Conservation (phyloP, 192 early-diverging fungal species). For the Kappamyces sp. region DNA sequence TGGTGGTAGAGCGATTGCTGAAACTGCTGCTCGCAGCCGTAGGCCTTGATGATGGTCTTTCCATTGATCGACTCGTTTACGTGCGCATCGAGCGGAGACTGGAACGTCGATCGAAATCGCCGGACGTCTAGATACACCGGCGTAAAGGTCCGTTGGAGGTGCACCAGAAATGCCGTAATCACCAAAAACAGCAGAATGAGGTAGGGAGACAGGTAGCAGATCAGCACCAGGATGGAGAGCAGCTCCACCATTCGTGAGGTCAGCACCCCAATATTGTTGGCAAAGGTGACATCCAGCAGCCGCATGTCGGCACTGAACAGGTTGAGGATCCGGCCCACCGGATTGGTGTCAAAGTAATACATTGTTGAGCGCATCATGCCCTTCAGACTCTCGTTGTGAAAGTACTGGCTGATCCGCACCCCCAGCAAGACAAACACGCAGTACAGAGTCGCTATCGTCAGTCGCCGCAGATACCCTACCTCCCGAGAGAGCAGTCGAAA, state of each 20-base stretch:
- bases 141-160: conserved; percentile 18
- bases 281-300: conserved; percentile 5
- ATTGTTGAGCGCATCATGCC: conserved; percentile 28
- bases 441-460: no score
- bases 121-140: conserved; percentile 22
- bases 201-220: neutral
- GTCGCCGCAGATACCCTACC: no score
- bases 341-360: conserved; percentile 72
- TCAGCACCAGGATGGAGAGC: conserved; percentile 3
- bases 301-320: conserved; percentile 85
- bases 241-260: neutral
- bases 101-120: conserved; percentile 22
- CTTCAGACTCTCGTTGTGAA: conserved; percentile 8
- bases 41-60: conserved; percentile 55
- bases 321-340: conserved; percentile 79
- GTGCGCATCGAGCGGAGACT: conserved; percentile 47
- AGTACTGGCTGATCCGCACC: neutral
- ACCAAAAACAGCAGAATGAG: neutral
- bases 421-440: no score
- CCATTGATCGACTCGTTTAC: conserved; percentile 55
- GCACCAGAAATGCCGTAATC: conserved; percentile 1
- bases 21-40: conserved; percentile 27
- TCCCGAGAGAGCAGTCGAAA: no score
- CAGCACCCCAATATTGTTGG: neutral
- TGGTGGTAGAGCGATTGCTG: no score